Evolutionary conservation across 1,284 basidiomycete genomes (phyloP).

Genomic region (Apiotrichum domesticum): DNA sequence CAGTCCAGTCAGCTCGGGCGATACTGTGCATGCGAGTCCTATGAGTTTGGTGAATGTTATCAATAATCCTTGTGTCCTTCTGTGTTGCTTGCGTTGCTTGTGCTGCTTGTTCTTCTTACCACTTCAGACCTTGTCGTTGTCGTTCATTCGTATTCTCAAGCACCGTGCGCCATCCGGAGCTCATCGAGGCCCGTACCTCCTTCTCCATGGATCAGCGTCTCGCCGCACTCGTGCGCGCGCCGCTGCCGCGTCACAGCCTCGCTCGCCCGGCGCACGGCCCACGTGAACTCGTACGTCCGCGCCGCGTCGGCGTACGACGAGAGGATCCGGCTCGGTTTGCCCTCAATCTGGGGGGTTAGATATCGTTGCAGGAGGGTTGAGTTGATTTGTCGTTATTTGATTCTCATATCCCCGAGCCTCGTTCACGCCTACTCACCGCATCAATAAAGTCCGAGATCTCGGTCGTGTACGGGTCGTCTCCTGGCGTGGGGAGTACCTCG

Average conservation of each 20-base stretch:
- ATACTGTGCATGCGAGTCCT: no score
- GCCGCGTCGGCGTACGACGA: slow-evolving; percentile 62
- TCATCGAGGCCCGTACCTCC: background rate
- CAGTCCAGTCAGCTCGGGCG: no score
- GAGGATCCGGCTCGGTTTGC: slow-evolving; percentile 33
- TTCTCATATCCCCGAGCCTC: no score
- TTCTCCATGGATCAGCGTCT: background rate
- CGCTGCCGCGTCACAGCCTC: slow-evolving; percentile 24
- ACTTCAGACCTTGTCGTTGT: background rate
- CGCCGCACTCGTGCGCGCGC: slow-evolving; percentile 3
- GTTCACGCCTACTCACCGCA: slow-evolving; percentile 20
- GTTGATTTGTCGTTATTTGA: no score
- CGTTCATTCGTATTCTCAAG: background rate
- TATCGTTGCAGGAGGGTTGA: background rate
- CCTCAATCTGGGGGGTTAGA: slow-evolving; percentile 28
- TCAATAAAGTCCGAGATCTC: slow-evolving; percentile 48
- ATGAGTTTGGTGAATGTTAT: no score
- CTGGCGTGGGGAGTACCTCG: slow-evolving; percentile 25
- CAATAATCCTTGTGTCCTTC: no score
- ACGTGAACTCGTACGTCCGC: slow-evolving; percentile 64
- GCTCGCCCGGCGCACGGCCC: slow-evolving; percentile 31
- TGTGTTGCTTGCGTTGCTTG: background rate
- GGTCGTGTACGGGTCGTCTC: slow-evolving; percentile 48
- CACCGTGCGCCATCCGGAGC: slow-evolving; percentile 1
- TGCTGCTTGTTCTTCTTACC: background rate